Percentiles rank a stretch among this genome's conserved stretches.
Evolutionary conservation across 495 filamentous ascomycete species (phyloP).

Genomic region (Aspergillus incahuasiensis): DNA sequence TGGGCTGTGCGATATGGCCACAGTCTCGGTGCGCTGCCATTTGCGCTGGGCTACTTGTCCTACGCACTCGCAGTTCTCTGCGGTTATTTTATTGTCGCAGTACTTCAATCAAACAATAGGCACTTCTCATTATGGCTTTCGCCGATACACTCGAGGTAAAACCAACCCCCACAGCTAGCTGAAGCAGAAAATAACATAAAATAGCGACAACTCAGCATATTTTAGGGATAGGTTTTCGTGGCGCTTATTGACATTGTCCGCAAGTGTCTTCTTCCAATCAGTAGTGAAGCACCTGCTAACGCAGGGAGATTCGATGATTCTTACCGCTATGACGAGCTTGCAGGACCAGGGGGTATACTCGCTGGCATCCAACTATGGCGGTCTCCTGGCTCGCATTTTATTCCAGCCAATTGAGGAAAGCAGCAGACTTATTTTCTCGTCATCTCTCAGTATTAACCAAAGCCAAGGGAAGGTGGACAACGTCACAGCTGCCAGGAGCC

Average conservation of each 20-base stretch:
- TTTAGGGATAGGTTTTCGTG: conserved; percentile 60
- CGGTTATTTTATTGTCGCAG: conserved; percentile 58
- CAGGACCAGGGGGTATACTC: conserved; percentile 89
- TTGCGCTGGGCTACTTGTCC: conserved; percentile 79
- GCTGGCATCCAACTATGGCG: conserved; percentile 90
- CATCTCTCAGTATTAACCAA: conserved; percentile 44
- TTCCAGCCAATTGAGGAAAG: conserved; percentile 96
- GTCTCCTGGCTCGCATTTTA: conserved; percentile 79
- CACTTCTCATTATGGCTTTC: conserved; percentile 55
- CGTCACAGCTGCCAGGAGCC: conserved; percentile 27
- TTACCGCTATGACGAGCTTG: conserved; percentile 68
- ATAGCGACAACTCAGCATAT: conserved; percentile 41
- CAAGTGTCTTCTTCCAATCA: conserved; percentile 79
- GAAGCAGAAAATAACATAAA: not conserved
- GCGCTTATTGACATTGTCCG: conserved; percentile 61
- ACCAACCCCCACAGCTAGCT: not conserved
- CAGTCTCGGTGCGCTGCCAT: conserved; percentile 74
- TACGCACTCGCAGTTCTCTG: conserved; percentile 64
- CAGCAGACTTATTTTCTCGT: conserved; percentile 79
- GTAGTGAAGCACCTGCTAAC: conserved; percentile 88
- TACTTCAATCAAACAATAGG: conserved; percentile 34
- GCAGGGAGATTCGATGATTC: conserved; percentile 86
- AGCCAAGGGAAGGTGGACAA: conserved; percentile 14
- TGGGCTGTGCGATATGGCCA: conserved; percentile 45
- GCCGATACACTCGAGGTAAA: conserved; percentile 42